Conservation (phyloP, 495 filamentous ascomycete species). For the Cairneyella variabilis region DNA sequence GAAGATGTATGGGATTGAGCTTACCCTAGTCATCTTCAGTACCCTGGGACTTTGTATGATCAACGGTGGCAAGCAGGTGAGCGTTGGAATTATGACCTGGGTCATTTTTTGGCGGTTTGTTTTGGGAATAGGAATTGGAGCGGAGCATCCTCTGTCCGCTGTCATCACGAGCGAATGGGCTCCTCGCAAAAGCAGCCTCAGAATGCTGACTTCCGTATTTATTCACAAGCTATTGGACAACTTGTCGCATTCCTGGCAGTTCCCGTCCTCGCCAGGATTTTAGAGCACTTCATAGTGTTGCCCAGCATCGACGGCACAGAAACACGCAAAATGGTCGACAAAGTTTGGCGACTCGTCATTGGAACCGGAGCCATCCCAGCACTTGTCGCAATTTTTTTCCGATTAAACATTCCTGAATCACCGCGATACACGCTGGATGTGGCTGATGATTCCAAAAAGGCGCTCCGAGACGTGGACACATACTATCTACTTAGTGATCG, state of each 20-base stretch:
- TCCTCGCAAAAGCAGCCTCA: neutral
- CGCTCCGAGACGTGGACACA: neutral
- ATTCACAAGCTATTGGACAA: constrained; percentile 5
- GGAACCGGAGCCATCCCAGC: constrained; percentile 4
- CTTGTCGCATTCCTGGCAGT: constrained; percentile 2
- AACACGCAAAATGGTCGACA: no score
- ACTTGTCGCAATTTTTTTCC: constrained; percentile 2
- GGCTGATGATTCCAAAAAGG: neutral
- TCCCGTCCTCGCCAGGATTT: neutral
- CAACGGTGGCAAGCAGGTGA: constrained; percentile 30
- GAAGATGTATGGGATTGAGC: constrained; percentile 59
- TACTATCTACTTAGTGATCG: neutral
- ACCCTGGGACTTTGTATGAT: constrained; percentile 49
- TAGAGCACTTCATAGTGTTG: no score
- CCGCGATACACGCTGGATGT: constrained; percentile 2
- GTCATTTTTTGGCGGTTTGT: constrained; percentile 54
- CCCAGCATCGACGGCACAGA: no score
- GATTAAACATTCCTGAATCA: constrained; percentile 4
- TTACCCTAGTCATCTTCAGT: constrained; percentile 32
- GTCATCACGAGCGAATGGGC: constrained; percentile 60
- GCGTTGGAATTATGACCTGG: constrained; percentile 53
- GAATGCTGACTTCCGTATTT: constrained; percentile 2
- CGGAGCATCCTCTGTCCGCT: constrained; percentile 41
- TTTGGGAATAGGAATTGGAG: constrained; percentile 50
- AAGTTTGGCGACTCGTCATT: constrained; percentile 5